phyloP scores from a whole-genome alignment of 257 asterid genomes.

The Solanum tarapatanum region DNA sequence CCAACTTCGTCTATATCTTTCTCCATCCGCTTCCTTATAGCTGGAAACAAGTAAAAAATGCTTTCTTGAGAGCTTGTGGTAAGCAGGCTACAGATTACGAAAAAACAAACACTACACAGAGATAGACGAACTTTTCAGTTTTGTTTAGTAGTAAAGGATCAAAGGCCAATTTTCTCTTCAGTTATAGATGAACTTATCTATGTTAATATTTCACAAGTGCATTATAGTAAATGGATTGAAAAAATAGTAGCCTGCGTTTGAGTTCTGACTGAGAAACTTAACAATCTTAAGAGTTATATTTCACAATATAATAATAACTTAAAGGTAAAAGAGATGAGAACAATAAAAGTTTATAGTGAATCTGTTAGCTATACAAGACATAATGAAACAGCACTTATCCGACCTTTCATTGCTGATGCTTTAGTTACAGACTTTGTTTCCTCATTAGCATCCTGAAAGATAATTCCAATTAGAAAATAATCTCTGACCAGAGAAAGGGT shows the following conservation, averaged over 20 bases:
- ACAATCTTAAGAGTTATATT: background rate
- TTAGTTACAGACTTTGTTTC: slow-evolving; percentile 77
- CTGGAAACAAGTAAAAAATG: slow-evolving; percentile 20
- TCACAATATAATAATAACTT: background rate
- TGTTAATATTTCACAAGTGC: background rate
- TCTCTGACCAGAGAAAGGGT: background rate
- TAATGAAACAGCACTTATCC: background rate
- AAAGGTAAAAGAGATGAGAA: background rate
- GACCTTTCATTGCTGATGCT: slow-evolving; percentile 89
- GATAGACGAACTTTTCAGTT: background rate
- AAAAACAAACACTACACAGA: background rate
- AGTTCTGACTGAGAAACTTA: background rate
- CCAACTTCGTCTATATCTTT: slow-evolving; percentile 81
- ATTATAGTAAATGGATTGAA: background rate
- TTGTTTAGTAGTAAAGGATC: background rate
- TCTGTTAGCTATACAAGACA: background rate
- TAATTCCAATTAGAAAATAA: background rate
- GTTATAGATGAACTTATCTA: background rate
- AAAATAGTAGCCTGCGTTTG: background rate
- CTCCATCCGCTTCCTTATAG: slow-evolving; percentile 84
- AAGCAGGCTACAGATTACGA: background rate
- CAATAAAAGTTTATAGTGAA: background rate
- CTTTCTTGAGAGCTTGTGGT: background rate
- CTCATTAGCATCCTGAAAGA: slow-evolving; percentile 69
- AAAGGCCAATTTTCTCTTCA: background rate